Evolutionary conservation across 108 stramenopile genomes (phyloP), one percentile per base, ranked within the genome.

Genomic region (Mediolabrus comicus): DNA sequence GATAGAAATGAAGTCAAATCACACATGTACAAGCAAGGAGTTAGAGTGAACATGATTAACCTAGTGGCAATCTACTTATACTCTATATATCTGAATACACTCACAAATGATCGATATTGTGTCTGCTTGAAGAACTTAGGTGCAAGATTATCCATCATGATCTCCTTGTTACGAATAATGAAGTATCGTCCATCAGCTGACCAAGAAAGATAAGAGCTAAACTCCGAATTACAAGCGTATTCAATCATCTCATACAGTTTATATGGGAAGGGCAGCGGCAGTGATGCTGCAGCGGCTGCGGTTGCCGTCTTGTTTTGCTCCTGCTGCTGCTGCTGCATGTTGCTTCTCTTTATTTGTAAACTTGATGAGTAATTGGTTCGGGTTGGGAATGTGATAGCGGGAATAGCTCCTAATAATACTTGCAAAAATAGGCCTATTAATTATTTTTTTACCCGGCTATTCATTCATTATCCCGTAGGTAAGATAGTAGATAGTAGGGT

Each of bases 81-180:
- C 41, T 14, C 41, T 14, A 43, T 14, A 13, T 13, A 43, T 43
- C 14, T 43, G 14, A n/a, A 3, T 35, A 41, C 39, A 35, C 61
- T 52, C 9, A 62, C 61, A 17, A 62, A 62, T 16, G 52, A 54
- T 14, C 53, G 52, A 49, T 53, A 62, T 51, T 62, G 52, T 3
- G 61, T 62, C 49, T 49, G 49, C 41, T 62, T 62, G 61, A 62
- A 62, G 51, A 62, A 62, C 19, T 12, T 26, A 3, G 61, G 61
- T 22, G 34, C 26, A 17, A 62, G 52, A n/a, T 62, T 51, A 49
- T 62, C 46, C 52, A 54, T 53, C 52, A 62, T 26, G 25, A 27
- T 22, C 54, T 62, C n/a, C 52, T 52, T 26, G 53, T 49, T 22
- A 19, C 16, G 52, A 62, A 62, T 53, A 3, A 62, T 12, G 53